Conservation (phyloP, 768 basidiomycete species). For the Nidularia sp. region DNA sequence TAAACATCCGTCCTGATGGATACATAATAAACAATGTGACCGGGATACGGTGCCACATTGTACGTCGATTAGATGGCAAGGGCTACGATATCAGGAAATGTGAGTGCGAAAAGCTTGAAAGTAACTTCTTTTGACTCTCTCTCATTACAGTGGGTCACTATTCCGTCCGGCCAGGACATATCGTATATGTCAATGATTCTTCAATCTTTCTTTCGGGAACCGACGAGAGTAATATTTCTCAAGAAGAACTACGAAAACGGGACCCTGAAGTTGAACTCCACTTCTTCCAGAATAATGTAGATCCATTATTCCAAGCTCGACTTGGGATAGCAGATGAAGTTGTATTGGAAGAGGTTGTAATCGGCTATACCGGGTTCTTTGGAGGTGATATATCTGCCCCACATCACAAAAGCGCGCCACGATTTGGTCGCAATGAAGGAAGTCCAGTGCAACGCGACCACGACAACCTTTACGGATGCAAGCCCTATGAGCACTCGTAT, state of each 20-base stretch:
- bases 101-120: slow-evolving; percentile 27
- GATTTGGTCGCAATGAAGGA: slow-evolving; percentile 49
- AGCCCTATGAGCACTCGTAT: slow-evolving; percentile 44
- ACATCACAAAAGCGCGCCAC: slow-evolving; percentile 18
- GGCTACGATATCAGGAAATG: slow-evolving; percentile 86
- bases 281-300: slow-evolving; percentile 49
- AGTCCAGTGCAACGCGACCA: slow-evolving; percentile 49
- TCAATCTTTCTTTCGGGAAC: slow-evolving; percentile 31
- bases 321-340: slow-evolving; percentile 30
- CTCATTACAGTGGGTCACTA: slow-evolving; percentile 74
- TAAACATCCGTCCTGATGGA: slow-evolving; percentile 60
- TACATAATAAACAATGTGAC: slow-evolving; percentile 74
- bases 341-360: slow-evolving; percentile 42
- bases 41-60: slow-evolving; percentile 75
- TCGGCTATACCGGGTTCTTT: slow-evolving; percentile 66
- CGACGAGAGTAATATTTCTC: slow-evolving; percentile 19
- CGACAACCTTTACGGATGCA: slow-evolving; percentile 58
- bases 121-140: slow-evolving; percentile 3
- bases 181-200: slow-evolving; percentile 77
- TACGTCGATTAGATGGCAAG: slow-evolving; percentile 74
- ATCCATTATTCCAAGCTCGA: slow-evolving; percentile 40
- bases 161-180: slow-evolving; percentile 72
- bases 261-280: slow-evolving; percentile 52
- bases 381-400: slow-evolving; percentile 51
- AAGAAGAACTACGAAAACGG: slow-evolving; percentile 17